Evolutionary conservation across 306 rosid species (phyloP).

Genomic region (Prinsepia uniflora): DNA sequence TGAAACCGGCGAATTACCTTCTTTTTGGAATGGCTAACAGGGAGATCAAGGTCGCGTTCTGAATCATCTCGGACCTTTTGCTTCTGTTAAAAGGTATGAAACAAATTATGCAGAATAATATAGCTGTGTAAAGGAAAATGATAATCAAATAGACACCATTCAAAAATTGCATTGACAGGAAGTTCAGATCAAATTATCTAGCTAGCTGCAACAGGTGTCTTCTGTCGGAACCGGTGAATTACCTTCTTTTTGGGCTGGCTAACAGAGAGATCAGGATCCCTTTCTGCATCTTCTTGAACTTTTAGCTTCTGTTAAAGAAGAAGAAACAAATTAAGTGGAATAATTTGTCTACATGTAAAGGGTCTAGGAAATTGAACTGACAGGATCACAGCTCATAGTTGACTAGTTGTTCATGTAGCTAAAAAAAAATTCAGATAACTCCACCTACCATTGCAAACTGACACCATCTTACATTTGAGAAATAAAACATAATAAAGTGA

Average conservation of each 20-base stretch:
- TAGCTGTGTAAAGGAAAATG: background rate
- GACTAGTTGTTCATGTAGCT: background rate
- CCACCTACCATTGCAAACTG: background rate
- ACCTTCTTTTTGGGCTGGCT: conserved; percentile 11
- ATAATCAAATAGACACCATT: too few relatives aligned
- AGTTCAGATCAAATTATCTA: background rate
- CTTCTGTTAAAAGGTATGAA: conserved; percentile 52
- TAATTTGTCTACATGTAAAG: background rate
- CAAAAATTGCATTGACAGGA: background rate
- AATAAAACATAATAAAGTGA: background rate
- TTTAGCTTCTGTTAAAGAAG: conserved; percentile 62
- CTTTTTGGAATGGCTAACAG: conserved; percentile 16
- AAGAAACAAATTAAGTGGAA: conserved; percentile 19
- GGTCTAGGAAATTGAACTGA: background rate
- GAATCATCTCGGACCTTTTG: conserved; percentile 51
- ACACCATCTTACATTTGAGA: background rate
- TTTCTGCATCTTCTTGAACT: conserved; percentile 41
- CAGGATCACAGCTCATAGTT: background rate
- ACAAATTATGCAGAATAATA: conserved; percentile 6
- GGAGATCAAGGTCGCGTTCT: conserved; percentile 22
- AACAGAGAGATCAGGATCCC: conserved; percentile 19
- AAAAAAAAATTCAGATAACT: background rate
- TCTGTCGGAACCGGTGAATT: too few relatives aligned
- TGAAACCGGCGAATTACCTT: too few relatives aligned
- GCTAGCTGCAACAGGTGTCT: background rate